A percentile compares a stretch with the other conserved stretches of the same genome.
Conservation (phyloP, 495 filamentous ascomycete genomes). For the Staphylotrichum longicolle region DNA sequence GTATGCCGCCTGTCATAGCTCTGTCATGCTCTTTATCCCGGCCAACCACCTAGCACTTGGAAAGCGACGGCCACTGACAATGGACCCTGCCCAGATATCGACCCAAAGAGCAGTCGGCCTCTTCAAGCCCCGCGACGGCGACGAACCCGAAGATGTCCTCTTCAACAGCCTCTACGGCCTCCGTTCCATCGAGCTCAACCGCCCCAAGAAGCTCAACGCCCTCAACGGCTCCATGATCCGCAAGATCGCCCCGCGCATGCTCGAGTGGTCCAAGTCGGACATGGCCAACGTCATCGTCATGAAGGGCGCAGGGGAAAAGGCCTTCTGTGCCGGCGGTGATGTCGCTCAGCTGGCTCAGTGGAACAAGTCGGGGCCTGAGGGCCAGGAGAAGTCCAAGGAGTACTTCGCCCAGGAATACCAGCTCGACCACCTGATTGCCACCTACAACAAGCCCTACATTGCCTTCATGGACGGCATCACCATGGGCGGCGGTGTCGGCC, state of each 20-base stretch:
- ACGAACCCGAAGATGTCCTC: constrained; percentile 86
- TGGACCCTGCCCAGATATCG: constrained; percentile 53
- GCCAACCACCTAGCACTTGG: no score
- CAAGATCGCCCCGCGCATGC: constrained; percentile 82
- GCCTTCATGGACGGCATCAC: constrained; percentile 97
- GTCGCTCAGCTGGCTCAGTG: constrained; percentile 70
- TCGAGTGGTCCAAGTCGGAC: constrained; percentile 92
- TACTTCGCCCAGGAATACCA: constrained; percentile 93
- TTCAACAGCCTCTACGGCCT: constrained; percentile 86
- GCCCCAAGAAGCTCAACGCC: constrained; percentile 84
- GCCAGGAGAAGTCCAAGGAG: constrained; percentile 65
- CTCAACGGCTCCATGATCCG: constrained; percentile 90
- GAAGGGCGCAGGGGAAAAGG: constrained; percentile 78
- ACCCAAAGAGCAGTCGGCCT: constrained; percentile 33
- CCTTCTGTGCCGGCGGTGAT: constrained; percentile 93
- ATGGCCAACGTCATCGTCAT: constrained; percentile 90
- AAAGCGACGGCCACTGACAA: constrained; percentile 9
- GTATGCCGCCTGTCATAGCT: constrained; percentile 32
- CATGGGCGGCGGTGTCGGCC: constrained; percentile 95
- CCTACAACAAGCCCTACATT: constrained; percentile 87
- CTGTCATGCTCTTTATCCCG: background rate
- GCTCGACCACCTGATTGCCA: constrained; percentile 93
- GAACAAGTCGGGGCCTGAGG: constrained; percentile 65
- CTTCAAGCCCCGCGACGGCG: constrained; percentile 51
- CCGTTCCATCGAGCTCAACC: constrained; percentile 90